Conservation (phyloP, 2,329 filamentous ascomycete genomes). For the Ceratocystis ficicola region DNA sequence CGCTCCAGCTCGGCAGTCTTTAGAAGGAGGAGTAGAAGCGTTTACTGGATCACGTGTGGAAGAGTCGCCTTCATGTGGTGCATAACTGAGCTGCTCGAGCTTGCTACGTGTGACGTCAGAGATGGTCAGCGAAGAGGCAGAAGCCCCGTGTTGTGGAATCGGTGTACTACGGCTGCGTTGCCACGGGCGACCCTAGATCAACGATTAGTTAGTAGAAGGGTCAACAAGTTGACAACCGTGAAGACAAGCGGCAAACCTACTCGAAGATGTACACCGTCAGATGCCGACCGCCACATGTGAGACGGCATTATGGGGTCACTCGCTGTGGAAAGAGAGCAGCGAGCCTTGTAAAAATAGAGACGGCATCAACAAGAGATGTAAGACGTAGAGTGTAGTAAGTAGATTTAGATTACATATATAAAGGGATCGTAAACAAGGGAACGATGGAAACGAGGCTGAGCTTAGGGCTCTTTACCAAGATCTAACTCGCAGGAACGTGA, state of each 20-base stretch:
- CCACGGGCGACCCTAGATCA: conserved; percentile 33
- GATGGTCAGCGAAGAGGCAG: conserved; percentile 29
- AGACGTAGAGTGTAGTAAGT: neutral
- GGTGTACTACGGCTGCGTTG: conserved; percentile 40
- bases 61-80: conserved; percentile 28
- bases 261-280: conserved; percentile 13
- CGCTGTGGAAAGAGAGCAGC: conserved; percentile 34
- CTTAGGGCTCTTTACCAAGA: neutral
- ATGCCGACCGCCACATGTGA: conserved; percentile 14
- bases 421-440: neutral
- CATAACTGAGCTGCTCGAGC: conserved; percentile 45
- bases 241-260: conserved; percentile 25
- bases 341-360: conserved; percentile 10
- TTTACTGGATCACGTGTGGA: conserved; percentile 17
- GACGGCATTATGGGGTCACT: conserved; percentile 25
- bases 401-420: neutral
- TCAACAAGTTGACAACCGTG: conserved; percentile 24
- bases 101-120: conserved; percentile 50
- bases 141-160: conserved; percentile 4
- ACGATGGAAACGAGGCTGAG: neutral
- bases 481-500: neutral
- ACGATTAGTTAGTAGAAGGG: conserved; percentile 11
- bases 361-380: conserved; percentile 25
- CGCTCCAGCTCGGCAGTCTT: conserved; percentile 19
- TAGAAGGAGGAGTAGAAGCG: neutral